Percentiles rank a stretch among this genome's conserved stretches.
phyloP scores from a whole-genome alignment of 768 basidiomycete genomes.

The Suillus subluteus region DNA sequence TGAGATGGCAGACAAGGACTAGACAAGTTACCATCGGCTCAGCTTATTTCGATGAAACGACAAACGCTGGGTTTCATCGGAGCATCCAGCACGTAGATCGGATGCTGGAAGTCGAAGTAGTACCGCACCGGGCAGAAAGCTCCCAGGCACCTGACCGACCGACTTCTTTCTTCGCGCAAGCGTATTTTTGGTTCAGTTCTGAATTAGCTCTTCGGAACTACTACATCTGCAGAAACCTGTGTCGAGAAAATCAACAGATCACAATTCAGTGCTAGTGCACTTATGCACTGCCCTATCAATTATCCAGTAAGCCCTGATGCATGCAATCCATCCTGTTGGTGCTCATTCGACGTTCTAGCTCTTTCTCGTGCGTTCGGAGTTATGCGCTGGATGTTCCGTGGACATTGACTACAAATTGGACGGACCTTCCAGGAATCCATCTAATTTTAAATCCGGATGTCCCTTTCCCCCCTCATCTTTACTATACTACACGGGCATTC shows the following conservation, averaged over 20 bases:
- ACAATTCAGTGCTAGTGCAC: too few species aligned
- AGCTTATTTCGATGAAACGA: background rate
- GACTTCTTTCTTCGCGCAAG: background rate
- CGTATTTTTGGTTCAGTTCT: background rate
- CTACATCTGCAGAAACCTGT: too few species aligned
- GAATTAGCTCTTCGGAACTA: background rate
- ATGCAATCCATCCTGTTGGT: too few species aligned
- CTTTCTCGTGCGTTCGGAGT: background rate
- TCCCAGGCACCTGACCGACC: background rate
- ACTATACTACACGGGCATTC: background rate
- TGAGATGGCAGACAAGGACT: background rate
- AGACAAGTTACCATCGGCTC: background rate
- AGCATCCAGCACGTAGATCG: background rate
- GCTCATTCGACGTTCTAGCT: background rate
- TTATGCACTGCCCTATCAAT: too few species aligned
- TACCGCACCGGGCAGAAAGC: background rate
- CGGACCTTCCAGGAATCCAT: background rate
- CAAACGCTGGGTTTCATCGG: background rate
- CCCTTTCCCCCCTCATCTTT: background rate
- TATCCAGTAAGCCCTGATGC: too few species aligned
- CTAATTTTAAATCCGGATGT: background rate
- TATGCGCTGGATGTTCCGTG: background rate
- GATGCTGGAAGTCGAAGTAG: background rate
- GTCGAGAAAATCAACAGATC: too few species aligned
- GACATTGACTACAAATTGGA: background rate